phyloP scores from a whole-genome alignment of 306 rosid species.

The Medicago truncatula region MtrunA17r5.0-ANR NC_053049.1:7558501-7559000 shows the following conservation, averaged over 20 bases:
- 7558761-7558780: constrained; percentile 29
- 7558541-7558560: constrained; percentile 66
- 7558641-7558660: constrained; percentile 73
- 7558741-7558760: constrained; percentile 29
- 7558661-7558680: constrained; percentile 54
- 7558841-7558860: no score
- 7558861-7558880: constrained; percentile 7
- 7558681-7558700: constrained; percentile 85
- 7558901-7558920: constrained; percentile 15
- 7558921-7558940: constrained; percentile 63
- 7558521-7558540: constrained; percentile 71
- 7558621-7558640: constrained; percentile 64
- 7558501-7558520: constrained; percentile 76
- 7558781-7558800: background rate
- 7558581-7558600: constrained; percentile 58
- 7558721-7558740: constrained; percentile 20
- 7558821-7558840: no score
- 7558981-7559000: constrained; percentile 94
- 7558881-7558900: background rate
- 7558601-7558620: constrained; percentile 75
- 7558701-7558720: constrained; percentile 77
- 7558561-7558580: constrained; percentile 81
- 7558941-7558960: constrained; percentile 67
- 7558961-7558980: constrained; percentile 66
- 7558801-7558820: no score